These are phyloP conservation scores for Syzygium grande DNA, from an alignment of 345 rosid species.

Conservation along the genomic window DNA sequence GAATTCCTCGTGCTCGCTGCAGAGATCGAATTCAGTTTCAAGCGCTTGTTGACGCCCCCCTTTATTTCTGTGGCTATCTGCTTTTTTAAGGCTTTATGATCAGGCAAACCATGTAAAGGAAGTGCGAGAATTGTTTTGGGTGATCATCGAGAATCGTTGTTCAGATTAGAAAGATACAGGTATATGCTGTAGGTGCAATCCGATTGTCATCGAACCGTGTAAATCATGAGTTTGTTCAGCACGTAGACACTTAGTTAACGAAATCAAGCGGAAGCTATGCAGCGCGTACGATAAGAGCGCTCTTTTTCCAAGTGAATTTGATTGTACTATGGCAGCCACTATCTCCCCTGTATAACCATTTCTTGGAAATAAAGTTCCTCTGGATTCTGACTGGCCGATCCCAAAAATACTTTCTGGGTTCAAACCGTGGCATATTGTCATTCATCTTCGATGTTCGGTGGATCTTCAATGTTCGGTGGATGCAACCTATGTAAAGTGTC, in stretches of 20 bases:
- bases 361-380: neutral
- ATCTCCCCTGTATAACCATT: neutral
- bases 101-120: neutral
- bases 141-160: neutral
- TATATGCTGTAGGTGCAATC: neutral
- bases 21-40: slow-evolving; percentile 64
- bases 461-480: neutral
- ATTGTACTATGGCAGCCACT: neutral
- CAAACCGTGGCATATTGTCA: neutral
- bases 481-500: neutral
- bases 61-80: neutral
- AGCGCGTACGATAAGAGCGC: neutral
- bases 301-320: neutral
- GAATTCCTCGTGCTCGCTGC: slow-evolving; percentile 67
- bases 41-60: slow-evolving; percentile 25
- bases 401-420: neutral
- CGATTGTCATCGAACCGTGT: neutral
- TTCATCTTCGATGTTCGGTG: neutral
- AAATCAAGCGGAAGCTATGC: neutral
- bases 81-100: neutral
- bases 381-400: neutral
- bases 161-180: neutral
- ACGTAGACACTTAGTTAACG: neutral
- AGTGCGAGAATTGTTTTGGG: neutral
- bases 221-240: neutral